A percentile compares a stretch with the other conserved stretches of the same genome.
Conservation (phyloP, 2,329 filamentous ascomycete genomes). For the Claviceps spartinae region DNA sequence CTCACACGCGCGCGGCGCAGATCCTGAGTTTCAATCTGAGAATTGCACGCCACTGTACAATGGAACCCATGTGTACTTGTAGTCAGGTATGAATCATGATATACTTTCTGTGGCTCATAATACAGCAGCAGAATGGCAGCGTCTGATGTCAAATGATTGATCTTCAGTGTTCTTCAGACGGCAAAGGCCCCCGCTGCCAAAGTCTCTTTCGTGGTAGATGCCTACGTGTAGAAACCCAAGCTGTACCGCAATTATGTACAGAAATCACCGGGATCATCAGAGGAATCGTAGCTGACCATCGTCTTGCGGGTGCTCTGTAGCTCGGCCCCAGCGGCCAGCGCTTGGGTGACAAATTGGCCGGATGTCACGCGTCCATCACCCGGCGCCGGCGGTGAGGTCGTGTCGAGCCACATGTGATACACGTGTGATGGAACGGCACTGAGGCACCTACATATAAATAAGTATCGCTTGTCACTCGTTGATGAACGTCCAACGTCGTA, state of each 20-base stretch:
- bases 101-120: no score
- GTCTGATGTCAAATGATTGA: neutral
- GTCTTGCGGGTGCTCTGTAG: neutral
- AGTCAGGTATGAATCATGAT: no score
- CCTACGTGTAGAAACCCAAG: no score
- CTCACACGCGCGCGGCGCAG: no score
- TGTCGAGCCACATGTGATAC: neutral
- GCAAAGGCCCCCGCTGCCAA: neutral
- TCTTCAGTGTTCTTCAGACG: neutral
- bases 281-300: neutral
- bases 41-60: no score
- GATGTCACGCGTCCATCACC: neutral
- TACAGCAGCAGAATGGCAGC: no score
- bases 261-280: neutral
- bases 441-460: neutral
- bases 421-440: neutral
- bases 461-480: neutral
- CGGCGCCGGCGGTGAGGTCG: neutral
- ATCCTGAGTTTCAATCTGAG: no score
- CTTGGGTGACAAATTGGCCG: neutral
- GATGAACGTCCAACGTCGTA: neutral
- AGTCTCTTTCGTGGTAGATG: neutral
- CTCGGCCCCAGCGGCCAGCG: neutral
- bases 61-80: no score
- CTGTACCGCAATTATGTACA: neutral